These are phyloP conservation scores for Chlamydomonas incerta DNA, from an alignment of 139 green algal genomes.

Conservation along the genomic window DNA sequence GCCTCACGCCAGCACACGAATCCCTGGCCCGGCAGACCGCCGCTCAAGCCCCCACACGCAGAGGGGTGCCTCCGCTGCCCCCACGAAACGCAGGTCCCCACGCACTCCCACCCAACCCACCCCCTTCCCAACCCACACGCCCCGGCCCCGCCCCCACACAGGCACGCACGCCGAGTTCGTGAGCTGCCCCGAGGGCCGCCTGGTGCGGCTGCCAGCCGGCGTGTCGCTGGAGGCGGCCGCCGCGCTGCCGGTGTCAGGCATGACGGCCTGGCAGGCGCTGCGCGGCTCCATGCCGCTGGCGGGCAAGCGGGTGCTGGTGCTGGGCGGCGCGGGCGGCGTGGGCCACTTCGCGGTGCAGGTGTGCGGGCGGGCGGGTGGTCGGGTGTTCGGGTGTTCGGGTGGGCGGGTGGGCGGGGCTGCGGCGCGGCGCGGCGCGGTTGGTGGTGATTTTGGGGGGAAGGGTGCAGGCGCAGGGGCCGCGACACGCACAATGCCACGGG, in stretches of 20 bases:
- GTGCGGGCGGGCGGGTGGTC: not conserved
- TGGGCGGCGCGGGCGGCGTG: constrained; percentile 55
- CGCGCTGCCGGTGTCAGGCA: constrained; percentile 49
- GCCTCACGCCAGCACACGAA: too few relatives aligned
- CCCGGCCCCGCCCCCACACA: not conserved
- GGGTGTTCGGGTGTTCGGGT: not conserved
- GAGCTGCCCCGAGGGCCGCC: not conserved
- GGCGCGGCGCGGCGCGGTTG: too few relatives aligned
- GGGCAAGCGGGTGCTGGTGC: constrained; percentile 61
- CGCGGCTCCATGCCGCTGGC: constrained; percentile 50
- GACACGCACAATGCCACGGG: too few relatives aligned
- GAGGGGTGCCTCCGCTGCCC: too few relatives aligned
- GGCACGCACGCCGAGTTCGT: constrained; percentile 59
- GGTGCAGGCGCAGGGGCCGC: too few relatives aligned
- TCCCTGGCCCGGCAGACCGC: too few relatives aligned
- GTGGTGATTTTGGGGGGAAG: too few relatives aligned
- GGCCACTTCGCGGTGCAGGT: constrained; percentile 60
- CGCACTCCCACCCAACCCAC: too few relatives aligned
- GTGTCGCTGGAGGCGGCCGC: constrained; percentile 48
- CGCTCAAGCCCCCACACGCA: too few relatives aligned
- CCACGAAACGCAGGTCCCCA: too few relatives aligned
- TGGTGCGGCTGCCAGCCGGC: constrained; percentile 37
- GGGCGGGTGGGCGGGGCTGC: too few relatives aligned
- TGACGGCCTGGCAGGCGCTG: constrained; percentile 63
- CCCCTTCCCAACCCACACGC: too few relatives aligned